Percentiles rank a stretch among this genome's conserved stretches.
These are phyloP conservation scores for Cerrena zonata DNA, from an alignment of 1,284 basidiomycete genomes.

Conservation along the genomic window DNA sequence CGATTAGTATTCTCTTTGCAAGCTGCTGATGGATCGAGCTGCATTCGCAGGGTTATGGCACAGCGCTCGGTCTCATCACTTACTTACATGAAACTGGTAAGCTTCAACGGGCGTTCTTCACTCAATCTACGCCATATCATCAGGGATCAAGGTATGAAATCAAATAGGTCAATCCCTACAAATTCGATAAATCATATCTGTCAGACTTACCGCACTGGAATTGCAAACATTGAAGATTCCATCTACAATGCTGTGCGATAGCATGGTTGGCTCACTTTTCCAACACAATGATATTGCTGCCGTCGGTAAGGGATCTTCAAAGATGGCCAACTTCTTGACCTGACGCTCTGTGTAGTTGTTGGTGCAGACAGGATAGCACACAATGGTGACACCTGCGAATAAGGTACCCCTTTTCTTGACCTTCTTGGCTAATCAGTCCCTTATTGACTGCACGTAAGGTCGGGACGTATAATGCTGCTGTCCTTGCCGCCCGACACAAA, in stretches of 20 bases:
- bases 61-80: conserved; percentile 88
- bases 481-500: conserved; percentile 76
- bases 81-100: conserved; percentile 74
- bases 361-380: conserved; percentile 81
- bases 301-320: conserved; percentile 52
- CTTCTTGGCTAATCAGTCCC: conserved; percentile 3
- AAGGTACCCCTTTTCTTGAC: conserved; percentile 47
- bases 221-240: conserved; percentile 77
- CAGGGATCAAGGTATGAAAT: conserved; percentile 69
- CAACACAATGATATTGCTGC: conserved; percentile 82
- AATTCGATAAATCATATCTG: background rate
- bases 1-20: conserved; percentile 1
- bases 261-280: conserved; percentile 89
- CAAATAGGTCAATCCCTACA: too few relatives aligned
- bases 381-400: conserved; percentile 92
- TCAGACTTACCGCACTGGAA: conserved; percentile 82
- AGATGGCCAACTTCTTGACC: background rate
- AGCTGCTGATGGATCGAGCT: background rate
- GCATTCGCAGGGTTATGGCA: conserved; percentile 75
- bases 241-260: conserved; percentile 90
- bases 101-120: conserved; percentile 79
- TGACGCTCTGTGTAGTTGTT: conserved; percentile 45
- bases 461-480: conserved; percentile 87
- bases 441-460: too few relatives aligned
- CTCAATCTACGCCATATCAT: conserved; percentile 89